Conservation (phyloP, 495 filamentous ascomycete species). For the Jackrogersella minutella region DNA sequence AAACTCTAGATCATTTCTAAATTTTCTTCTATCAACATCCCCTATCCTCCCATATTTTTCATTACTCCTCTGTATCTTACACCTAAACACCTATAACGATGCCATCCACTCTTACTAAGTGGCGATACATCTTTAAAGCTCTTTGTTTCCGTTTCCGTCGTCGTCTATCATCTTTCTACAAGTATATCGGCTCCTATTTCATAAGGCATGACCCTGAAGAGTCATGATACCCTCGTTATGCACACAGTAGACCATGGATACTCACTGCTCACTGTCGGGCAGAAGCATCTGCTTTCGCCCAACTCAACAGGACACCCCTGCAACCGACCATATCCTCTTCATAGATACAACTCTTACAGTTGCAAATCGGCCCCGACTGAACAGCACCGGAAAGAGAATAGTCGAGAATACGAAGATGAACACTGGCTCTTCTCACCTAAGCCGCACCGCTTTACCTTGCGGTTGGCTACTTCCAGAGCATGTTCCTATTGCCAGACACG, state of each 20-base stretch:
- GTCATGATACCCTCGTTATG: constrained; percentile 29
- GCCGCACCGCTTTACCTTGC: constrained; percentile 8
- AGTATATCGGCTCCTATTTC: constrained; percentile 24
- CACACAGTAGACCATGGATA: constrained; percentile 17
- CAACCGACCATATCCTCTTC: constrained; percentile 12
- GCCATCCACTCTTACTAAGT: constrained; percentile 22
- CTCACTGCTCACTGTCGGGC: constrained; percentile 1
- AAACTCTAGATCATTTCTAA: background rate
- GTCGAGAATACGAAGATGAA: constrained; percentile 38
- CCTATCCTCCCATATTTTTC: background rate
- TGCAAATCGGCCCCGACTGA: constrained; percentile 37
- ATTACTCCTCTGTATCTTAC: background rate
- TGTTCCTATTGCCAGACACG: constrained; percentile 15
- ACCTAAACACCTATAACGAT: constrained; percentile 27
- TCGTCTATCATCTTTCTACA: constrained; percentile 24
- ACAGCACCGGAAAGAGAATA: constrained; percentile 40
- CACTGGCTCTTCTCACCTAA: constrained; percentile 24
- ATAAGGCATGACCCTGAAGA: constrained; percentile 16
- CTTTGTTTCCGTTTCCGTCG: constrained; percentile 25
- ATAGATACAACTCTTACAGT: constrained; percentile 34
- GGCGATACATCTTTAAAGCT: constrained; percentile 33
- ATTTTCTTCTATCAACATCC: constrained; percentile 3
- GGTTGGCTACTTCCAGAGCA: constrained; percentile 13
- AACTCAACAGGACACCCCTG: constrained; percentile 28
- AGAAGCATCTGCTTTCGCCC: constrained; percentile 23